phyloP scores from a whole-genome alignment of 2,329 filamentous ascomycete genomes.

The Aspergillus fijiensis region DNA sequence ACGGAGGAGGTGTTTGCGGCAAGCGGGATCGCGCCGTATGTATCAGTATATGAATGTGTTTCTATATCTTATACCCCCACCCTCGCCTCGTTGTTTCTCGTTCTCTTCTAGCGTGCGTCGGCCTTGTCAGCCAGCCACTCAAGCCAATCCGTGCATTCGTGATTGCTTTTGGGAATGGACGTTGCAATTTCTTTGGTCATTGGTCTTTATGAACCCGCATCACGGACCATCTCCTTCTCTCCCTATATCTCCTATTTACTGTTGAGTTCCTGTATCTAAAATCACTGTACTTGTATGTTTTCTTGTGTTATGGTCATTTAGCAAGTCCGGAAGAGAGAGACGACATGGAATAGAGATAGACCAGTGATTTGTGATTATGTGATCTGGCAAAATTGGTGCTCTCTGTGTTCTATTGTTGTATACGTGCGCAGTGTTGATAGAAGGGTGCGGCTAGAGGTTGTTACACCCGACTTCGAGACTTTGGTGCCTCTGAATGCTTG shows the following conservation, averaged over 20 bases:
- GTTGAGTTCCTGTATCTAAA: background rate
- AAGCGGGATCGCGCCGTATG: slow-evolving; percentile 3
- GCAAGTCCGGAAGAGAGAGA: background rate
- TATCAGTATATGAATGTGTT: slow-evolving; percentile 3
- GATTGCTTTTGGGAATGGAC: background rate
- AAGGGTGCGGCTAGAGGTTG: no score
- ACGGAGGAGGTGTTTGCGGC: background rate
- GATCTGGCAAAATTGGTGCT: background rate
- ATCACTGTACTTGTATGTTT: background rate
- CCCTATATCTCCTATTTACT: slow-evolving; percentile 1
- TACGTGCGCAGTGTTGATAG: no score
- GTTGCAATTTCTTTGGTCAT: background rate
- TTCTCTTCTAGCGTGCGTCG: background rate
- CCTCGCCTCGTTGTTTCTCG: background rate
- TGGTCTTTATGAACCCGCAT: background rate
- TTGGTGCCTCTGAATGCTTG: no score
- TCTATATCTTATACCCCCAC: background rate
- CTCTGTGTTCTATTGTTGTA: no score
- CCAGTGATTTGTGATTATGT: background rate
- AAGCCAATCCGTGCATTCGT: background rate
- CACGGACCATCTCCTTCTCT: slow-evolving; percentile 4
- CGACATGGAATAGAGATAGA: background rate
- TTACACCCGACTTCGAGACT: no score
- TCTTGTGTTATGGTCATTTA: background rate
- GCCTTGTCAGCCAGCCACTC: background rate